Conservation (phyloP, 2,329 filamentous ascomycete genomes). For the Coniochaeta sp. region DNA sequence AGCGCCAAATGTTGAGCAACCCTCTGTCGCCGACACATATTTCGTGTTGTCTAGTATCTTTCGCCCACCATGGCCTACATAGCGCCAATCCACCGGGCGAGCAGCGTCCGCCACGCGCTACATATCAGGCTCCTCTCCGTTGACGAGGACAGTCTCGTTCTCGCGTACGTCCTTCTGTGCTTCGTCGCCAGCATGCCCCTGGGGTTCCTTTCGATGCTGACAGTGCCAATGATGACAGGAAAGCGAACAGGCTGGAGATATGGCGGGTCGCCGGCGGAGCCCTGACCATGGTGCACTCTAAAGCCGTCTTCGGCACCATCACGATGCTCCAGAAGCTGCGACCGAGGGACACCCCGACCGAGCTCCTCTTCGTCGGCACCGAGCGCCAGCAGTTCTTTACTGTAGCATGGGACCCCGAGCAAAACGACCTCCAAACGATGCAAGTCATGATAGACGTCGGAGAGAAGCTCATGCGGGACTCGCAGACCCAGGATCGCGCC, state of each 20-base stretch:
- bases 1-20: not conserved
- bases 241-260: conserved; percentile 79
- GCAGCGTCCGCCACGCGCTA: conserved; percentile 83
- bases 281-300: conserved; percentile 58
- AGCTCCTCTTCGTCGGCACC: conserved; percentile 89
- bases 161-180: conserved; percentile 61
- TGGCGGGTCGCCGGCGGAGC: conserved; percentile 63
- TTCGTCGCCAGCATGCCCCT: not conserved
- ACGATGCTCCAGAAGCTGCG: conserved; percentile 76
- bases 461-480: conserved; percentile 62
- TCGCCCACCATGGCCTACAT: conserved; percentile 72
- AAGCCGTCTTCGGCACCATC: conserved; percentile 76
- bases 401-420: conserved; percentile 67
- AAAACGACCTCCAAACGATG: conserved; percentile 41
- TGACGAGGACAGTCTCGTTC: conserved; percentile 73
- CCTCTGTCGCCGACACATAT: not conserved
- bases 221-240: conserved; percentile 53
- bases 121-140: conserved; percentile 68
- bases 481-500: conserved; percentile 76
- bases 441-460: conserved; percentile 45
- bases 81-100: conserved; percentile 86
- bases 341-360: conserved; percentile 65
- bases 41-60: not conserved
- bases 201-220: not conserved
- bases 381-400: conserved; percentile 89